Base-by-base conservation (phyloP, 1,139 yeast genomes). In the Petasospora fabianii region DNA sequence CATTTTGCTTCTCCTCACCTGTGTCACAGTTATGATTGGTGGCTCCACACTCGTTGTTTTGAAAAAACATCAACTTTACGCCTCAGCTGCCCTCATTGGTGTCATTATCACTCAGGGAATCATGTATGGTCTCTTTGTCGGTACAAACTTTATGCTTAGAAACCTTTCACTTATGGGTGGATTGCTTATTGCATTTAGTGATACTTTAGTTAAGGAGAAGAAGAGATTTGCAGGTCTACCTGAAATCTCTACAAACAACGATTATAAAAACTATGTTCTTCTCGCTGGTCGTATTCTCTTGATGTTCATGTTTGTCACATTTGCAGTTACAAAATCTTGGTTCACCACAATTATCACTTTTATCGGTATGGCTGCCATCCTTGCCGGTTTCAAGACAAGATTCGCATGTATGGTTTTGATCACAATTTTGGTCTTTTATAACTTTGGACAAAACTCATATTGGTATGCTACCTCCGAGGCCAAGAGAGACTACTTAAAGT, bases 101-200 rank as follows among this genome's bases (percentile, higher is more conserved):
- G 94, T 90, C 51, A 90, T 92, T 30, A 56, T 87, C 18, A 64
- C 83, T 35, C 98, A 92, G 66, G 97, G 97, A 11, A 51, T 92
- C 17, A 85, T 85, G 43, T 92, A 92, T 60, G 98, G 98, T 4
- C 72, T 90, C 52, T 76, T 87, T 50, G 78, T 83, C 51, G 96
- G 92, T 55, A 73, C 84, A 35, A 78, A 79, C 44, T 92, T 90
- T 66, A 77, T 88, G 49, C 72, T 86, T 59, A 77, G 97, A 66
- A 90, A 88, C 61, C 71, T 90, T 53, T 84, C 95, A 22, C 92
- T 92, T 39, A 84, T 88, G 49, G 98, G 98, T 31, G 98, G 98
- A 3, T 73, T 92, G 48, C 69, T 92, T 49, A 77, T 92, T 59
- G 96, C 95, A 4, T 77, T 88, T 47, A 80, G 94, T 32, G 97